Base-by-base conservation (phyloP, 2,329 filamentous ascomycete genomes). In the Colletotrichum camelliae region DNA sequence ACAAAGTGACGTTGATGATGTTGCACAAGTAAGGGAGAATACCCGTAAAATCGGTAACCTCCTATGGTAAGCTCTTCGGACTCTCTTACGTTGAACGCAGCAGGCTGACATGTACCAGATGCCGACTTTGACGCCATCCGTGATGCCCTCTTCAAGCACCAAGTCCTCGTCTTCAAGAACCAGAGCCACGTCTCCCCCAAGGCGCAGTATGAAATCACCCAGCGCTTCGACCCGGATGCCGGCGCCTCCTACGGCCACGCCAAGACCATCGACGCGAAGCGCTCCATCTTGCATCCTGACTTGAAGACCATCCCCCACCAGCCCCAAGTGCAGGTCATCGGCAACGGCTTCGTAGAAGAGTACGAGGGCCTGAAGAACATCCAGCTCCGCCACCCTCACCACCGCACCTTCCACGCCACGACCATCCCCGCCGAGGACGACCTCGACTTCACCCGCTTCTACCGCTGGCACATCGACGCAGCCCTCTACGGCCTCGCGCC, bases 381-480 rank as follows among this genome's bases (percentile, higher is more conserved):
- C 77, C 90, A 86, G 39, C 89, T 96, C 37, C 90, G 90, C 72
- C 94, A 96, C 81, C 94, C 94, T 7, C 94, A 96, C 81, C 94
- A 96, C 86, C 90, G 89, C 74, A 95, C 92, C 1, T 96, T 96
- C 84, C 94, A 96, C 83, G 90, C 91, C 68, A 90, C 91, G 7
- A 81, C 86, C 24, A 91, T 96, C 77, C 89, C 93, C 0, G 84
- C 84, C 16, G 83, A 84, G 9, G 87, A 89, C n/a, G 88, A 90
- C 76, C 82, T 88, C 24, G 85, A 85, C 79, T 88, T 81, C 75
- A 90, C 89, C 5, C 86, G 85, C 85, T 92, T 95, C 85, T 96
- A 94, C 84, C 88, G 94, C 75, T 96, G 94, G 94, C 94, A 96
- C 82, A 95, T 96, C 70, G 94, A 96, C 80, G 94, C 94, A 5